phyloP scores from a whole-genome alignment of 805 yeast genomes.

The Torulaspora microellipsoides region DNA sequence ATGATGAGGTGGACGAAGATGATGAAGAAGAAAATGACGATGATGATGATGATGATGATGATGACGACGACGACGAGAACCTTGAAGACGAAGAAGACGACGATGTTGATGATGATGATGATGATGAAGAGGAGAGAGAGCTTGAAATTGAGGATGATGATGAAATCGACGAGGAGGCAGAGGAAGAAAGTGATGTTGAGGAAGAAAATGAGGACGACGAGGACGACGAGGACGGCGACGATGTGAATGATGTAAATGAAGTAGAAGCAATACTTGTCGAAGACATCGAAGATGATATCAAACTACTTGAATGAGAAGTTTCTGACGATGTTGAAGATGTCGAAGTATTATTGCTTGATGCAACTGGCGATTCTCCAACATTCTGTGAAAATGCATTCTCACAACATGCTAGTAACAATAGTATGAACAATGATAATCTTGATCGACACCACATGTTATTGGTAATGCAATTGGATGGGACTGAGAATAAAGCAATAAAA shows the following conservation, averaged over 20 bases:
- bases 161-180: slow-evolving; percentile 3
- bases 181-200: slow-evolving; percentile 8
- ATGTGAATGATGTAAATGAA: slow-evolving; percentile 7
- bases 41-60: slow-evolving; percentile 5
- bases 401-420: too few relatives aligned
- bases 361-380: too few relatives aligned
- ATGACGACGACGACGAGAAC: slow-evolving; percentile 6
- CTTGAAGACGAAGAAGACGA: slow-evolving; percentile 4
- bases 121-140: slow-evolving; percentile 6
- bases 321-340: slow-evolving; percentile 1
- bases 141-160: slow-evolving; percentile 2
- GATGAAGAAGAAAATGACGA: slow-evolving; percentile 6
- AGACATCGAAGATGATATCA: slow-evolving; percentile 8
- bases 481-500: too few relatives aligned
- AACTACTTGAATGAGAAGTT: background rate
- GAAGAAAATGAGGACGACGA: slow-evolving; percentile 4
- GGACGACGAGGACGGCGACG: slow-evolving; percentile 6
- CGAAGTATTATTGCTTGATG: too few relatives aligned
- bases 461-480: too few relatives aligned
- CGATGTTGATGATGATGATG: slow-evolving; percentile 3
- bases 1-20: slow-evolving; percentile 4
- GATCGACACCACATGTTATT: too few relatives aligned
- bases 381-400: too few relatives aligned
- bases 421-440: too few relatives aligned
- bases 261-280: slow-evolving; percentile 15